A percentile compares a stretch with the other conserved stretches of the same genome.
Evolutionary conservation across 768 basidiomycete genomes (phyloP).

Genomic region (Lentinula raphanica): DNA sequence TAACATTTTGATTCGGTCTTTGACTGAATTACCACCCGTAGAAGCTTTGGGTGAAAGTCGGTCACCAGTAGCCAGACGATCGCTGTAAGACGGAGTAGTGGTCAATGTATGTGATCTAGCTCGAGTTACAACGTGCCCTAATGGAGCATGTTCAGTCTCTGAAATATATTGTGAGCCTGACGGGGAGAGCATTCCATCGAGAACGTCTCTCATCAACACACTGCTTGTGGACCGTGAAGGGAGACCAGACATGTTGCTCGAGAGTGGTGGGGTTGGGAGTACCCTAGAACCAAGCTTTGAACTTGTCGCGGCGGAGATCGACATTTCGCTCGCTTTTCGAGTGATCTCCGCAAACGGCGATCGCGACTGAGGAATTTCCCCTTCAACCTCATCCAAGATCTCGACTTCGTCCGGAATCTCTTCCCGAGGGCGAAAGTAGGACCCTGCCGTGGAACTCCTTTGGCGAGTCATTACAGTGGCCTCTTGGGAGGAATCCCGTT

Average conservation of each 20-base stretch:
- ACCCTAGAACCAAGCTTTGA: not conserved
- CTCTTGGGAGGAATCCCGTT: not conserved
- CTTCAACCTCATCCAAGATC: not conserved
- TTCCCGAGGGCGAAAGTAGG: constrained; percentile 12
- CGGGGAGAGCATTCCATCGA: not conserved
- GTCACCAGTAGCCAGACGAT: not conserved
- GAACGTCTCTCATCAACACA: not conserved
- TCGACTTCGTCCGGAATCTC: constrained; percentile 12
- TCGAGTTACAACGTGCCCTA: not conserved
- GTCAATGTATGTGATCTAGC: not conserved
- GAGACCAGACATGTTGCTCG: not conserved
- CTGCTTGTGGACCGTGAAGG: not conserved
- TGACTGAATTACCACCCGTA: constrained; percentile 25
- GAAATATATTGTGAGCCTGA: not conserved
- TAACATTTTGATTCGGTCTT: constrained; percentile 35
- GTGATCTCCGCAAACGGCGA: not conserved
- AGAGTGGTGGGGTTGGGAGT: not conserved
- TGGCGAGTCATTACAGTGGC: not conserved
- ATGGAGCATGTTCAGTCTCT: not conserved
- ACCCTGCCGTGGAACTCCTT: constrained; percentile 8
- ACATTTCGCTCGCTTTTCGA: not conserved
- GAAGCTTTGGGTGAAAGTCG: not conserved
- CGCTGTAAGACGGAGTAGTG: not conserved
- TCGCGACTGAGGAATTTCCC: not conserved
- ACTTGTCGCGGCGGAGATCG: not conserved